These are phyloP conservation scores for Fusarium cyanostomum DNA, from an alignment of 2,329 filamentous ascomycete species.

Conservation along the genomic window DNA sequence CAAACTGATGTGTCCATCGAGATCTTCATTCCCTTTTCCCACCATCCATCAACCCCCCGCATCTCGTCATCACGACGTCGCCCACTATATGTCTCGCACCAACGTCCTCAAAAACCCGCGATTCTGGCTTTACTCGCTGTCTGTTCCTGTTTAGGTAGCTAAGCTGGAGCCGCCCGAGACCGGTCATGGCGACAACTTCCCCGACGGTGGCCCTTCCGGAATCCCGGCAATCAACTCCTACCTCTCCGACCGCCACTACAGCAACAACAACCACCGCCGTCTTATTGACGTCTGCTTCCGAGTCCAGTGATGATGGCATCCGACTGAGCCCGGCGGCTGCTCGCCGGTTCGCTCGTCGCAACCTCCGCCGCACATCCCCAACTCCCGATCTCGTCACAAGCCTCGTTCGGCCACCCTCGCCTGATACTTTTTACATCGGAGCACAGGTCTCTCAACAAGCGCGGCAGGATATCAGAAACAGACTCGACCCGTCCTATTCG, in stretches of 20 bases:
- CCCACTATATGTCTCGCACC: constrained; percentile 24
- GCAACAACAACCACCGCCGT: constrained; percentile 2
- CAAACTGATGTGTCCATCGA: constrained; percentile 33
- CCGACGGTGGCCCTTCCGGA: constrained; percentile 12
- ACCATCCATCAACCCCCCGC: constrained; percentile 17
- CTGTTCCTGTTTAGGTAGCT: constrained; percentile 1
- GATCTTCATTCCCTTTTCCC: constrained; percentile 25
- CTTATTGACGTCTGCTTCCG: constrained; percentile 41
- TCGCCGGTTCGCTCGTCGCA: constrained; percentile 50
- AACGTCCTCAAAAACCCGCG: constrained; percentile 7
- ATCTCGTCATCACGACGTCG: constrained; percentile 33
- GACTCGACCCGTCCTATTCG: constrained; percentile 23
- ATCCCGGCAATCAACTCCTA: constrained; percentile 23
- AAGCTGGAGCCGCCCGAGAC: constrained; percentile 5
- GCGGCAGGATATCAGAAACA: constrained; percentile 30
- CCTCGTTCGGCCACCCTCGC: constrained; percentile 51
- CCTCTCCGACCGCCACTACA: constrained; percentile 14
- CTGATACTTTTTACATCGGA: constrained; percentile 48
- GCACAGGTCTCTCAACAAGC: constrained; percentile 41
- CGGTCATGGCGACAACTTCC: constrained; percentile 36
- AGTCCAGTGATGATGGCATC: constrained; percentile 51
- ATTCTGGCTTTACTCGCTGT: constrained; percentile 12
- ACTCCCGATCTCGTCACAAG: constrained; percentile 54
- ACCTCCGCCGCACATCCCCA: constrained; percentile 47
- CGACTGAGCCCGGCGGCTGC: constrained; percentile 49